phyloP scores from a whole-genome alignment of 2,329 filamentous ascomycete genomes.

The Cladophialophora chaetospira region DNA sequence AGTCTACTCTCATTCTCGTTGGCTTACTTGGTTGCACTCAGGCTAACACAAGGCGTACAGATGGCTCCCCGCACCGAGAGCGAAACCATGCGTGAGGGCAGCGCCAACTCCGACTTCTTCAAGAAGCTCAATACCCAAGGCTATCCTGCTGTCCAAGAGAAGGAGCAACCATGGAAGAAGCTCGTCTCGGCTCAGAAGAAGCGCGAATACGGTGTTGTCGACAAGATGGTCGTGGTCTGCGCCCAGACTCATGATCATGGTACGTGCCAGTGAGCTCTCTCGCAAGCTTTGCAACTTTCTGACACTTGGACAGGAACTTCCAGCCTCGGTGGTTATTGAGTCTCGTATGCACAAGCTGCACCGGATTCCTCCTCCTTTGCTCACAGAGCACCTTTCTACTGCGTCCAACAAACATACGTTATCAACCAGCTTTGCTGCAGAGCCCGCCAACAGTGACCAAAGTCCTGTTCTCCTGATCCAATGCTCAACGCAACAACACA shows the following conservation, averaged over 20 bases:
- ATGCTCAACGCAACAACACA: no score
- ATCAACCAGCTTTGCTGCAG: neutral
- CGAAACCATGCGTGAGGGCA: neutral
- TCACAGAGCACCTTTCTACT: neutral
- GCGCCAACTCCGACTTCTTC: conserved; percentile 3
- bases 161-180: conserved; percentile 10
- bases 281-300: neutral
- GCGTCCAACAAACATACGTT: neutral
- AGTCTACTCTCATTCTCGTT: neutral
- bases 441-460: no score
- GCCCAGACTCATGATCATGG: conserved; percentile 10
- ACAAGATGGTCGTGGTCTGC: conserved; percentile 11
- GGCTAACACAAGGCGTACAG: conserved; percentile 4
- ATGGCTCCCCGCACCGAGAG: conserved; percentile 7
- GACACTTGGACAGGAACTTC: neutral
- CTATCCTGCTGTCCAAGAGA: conserved; percentile 14
- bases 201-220: neutral
- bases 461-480: no score
- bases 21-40: neutral
- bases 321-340: neutral
- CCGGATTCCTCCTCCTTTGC: neutral
- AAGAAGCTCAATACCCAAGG: conserved; percentile 1
- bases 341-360: neutral
- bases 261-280: neutral
- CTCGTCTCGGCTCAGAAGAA: conserved; percentile 1